Conservation (phyloP, 208 protist genomes). For the Crithidia mellificae region DNA sequence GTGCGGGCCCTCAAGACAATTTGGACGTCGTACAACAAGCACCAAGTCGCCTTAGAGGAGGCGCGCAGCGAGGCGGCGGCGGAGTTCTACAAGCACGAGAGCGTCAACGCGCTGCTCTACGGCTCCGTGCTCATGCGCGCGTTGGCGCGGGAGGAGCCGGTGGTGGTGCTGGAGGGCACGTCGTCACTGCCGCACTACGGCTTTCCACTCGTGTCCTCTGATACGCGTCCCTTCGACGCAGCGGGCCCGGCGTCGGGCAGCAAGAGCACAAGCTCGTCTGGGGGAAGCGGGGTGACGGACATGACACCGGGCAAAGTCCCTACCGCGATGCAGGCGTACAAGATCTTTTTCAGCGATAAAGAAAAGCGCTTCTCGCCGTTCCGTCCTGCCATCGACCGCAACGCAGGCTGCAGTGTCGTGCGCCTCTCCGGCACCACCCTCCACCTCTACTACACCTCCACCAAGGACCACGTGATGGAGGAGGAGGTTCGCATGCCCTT, state of each 20-base stretch:
- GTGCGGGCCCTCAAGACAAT: conserved; percentile 72
- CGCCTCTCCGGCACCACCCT: conserved; percentile 66
- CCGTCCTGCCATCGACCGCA: conserved; percentile 61
- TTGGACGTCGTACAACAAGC: conserved; percentile 70
- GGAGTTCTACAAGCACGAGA: conserved; percentile 68
- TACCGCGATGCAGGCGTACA: conserved; percentile 64
- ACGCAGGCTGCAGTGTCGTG: conserved; percentile 77
- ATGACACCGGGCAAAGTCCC: conserved; percentile 56
- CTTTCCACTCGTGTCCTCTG: conserved; percentile 83
- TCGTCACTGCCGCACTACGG: conserved; percentile 49
- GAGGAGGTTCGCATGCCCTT: conserved; percentile 79
- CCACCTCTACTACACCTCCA: conserved; percentile 84
- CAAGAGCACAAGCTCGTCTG: too few relatives aligned
- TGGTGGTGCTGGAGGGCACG: conserved; percentile 42
- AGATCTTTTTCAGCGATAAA: conserved; percentile 55
- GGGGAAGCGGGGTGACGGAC: conserved; percentile 40
- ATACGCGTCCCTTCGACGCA: conserved; percentile 55
- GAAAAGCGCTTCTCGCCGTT: conserved; percentile 61
- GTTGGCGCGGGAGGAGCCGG: conserved; percentile 63
- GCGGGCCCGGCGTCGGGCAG: not conserved
- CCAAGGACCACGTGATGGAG: conserved; percentile 67
- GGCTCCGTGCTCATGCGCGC: conserved; percentile 75
- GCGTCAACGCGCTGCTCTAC: conserved; percentile 80
- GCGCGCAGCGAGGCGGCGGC: conserved; percentile 38
- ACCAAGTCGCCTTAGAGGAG: conserved; percentile 68